A percentile compares a stretch with the other conserved stretches of the same genome.
Conservation (phyloP, 2,329 filamentous ascomycete genomes). For the Colletotrichum viniferum region DNA sequence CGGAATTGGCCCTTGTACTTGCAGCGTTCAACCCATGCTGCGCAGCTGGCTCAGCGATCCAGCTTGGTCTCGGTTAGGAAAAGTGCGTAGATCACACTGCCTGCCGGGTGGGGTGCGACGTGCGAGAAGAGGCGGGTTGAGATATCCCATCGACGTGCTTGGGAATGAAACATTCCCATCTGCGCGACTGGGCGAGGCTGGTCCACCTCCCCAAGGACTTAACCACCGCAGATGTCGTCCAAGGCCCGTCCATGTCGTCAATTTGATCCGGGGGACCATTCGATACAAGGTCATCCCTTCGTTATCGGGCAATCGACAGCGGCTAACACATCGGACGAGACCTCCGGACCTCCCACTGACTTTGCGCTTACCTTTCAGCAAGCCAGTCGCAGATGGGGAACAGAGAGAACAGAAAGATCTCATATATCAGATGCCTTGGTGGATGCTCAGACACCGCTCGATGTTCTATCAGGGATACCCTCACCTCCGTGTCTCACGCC, state of each 20-base stretch:
- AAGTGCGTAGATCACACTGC: constrained; percentile 19
- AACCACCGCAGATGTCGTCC: neutral
- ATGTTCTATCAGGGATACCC: constrained; percentile 1
- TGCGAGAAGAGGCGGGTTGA: neutral
- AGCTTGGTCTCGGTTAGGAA: constrained; percentile 12
- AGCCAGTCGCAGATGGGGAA: neutral
- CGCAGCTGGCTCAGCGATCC: constrained; percentile 13
- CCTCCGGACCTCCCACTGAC: constrained; percentile 1
- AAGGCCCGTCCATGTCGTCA: neutral
- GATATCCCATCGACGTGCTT: constrained; percentile 16
- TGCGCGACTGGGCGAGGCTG: constrained; percentile 14
- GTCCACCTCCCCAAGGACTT: neutral
- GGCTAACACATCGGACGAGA: constrained; percentile 6
- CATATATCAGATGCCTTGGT: constrained; percentile 10
- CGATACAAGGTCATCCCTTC: constrained; percentile 17
- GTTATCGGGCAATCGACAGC: constrained; percentile 13
- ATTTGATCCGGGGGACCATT: neutral
- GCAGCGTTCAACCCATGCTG: neutral
- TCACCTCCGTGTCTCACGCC: constrained; percentile 4
- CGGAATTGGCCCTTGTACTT: neutral
- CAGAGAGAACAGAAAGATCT: neutral
- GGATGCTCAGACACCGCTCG: constrained; percentile 7
- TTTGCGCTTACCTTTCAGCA: neutral
- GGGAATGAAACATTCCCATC: constrained; percentile 20
- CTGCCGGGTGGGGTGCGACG: constrained; percentile 5